Evolutionary conservation across 1,284 basidiomycete genomes (phyloP).

Genomic region (Jaminaea rosea): DNA sequence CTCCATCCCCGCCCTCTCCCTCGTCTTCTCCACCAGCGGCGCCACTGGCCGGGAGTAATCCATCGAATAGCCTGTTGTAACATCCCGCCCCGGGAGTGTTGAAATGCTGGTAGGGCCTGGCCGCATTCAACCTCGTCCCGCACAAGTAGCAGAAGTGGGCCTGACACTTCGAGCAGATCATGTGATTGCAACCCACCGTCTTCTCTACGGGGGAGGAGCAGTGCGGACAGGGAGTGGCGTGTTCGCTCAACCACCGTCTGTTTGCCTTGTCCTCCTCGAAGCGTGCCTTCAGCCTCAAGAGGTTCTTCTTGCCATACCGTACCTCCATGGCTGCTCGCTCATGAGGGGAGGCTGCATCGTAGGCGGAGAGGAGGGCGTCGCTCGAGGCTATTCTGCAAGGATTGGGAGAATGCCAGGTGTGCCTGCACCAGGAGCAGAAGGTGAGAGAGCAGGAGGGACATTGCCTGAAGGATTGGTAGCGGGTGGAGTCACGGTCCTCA

Average conservation of each 20-base stretch:
- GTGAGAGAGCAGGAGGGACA: conserved; percentile 7
- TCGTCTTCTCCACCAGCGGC: neutral
- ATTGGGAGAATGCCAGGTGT: conserved; percentile 7
- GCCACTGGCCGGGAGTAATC: neutral
- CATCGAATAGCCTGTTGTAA: conserved; percentile 12
- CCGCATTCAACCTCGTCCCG: conserved; percentile 7
- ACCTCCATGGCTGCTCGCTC: conserved; percentile 2
- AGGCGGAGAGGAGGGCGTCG: conserved; percentile 4
- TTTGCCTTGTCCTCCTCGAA: conserved; percentile 11
- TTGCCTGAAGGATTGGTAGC: conserved; percentile 8
- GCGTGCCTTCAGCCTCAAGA: conserved; percentile 5
- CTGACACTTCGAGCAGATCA: conserved; percentile 8
- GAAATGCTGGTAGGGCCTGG: conserved; percentile 11
- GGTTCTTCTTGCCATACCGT: conserved; percentile 10
- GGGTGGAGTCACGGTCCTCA: conserved; percentile 4
- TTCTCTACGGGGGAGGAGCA: conserved; percentile 8
- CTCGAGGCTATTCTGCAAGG: conserved; percentile 2
- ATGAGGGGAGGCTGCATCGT: conserved; percentile 1
- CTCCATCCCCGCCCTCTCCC: neutral
- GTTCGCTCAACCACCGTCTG: conserved; percentile 3
- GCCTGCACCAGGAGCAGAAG: conserved; percentile 9
- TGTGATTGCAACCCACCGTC: conserved; percentile 12
- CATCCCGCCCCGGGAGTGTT: conserved; percentile 10
- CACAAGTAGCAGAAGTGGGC: conserved; percentile 15
- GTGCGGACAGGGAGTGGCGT: conserved; percentile 8